Evolutionary conservation across 163 green algal genomes (phyloP), one percentile per base, ranked within the genome.

Genomic region (Picocystis sp.): DNA sequence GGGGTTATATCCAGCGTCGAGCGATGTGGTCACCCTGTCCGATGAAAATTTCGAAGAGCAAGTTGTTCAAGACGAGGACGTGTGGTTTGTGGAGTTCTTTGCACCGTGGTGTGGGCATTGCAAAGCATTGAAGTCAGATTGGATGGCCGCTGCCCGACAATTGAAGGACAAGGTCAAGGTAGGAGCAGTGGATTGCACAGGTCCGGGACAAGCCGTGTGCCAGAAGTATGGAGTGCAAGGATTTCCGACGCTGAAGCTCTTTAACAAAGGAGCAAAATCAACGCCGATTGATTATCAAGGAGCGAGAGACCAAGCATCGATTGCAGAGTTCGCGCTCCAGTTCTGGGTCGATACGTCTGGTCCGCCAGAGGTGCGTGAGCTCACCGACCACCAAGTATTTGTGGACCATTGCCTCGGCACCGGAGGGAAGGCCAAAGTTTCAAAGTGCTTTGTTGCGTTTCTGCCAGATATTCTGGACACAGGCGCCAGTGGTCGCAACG

Each of bases 381-480:
- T 93, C 22, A 60, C 70, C 8, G 73, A 79, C 34, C 55, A 83
- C 46, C 55, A 76, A 10, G 65, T 77, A 9, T 74, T 83, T 50
- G 67, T 78, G 24, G 50, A 77, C 55, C 48, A 78, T 50, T 84
- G 80, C 55, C 29, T 61, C 5, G 55, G 65, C 9, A 22, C 47
- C 10, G 34, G 6, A 23, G 13, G n/a, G 34, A 23, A 67, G 17
- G 29, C 55, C 12, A 15, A 50, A 3, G 64, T 72, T 60, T 69
- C 81, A 67, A 66, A 93, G 53, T 94, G 84, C 63, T 64, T 94
- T 19, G 17, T 94, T 8, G 78, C 72, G 45, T 93, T 94, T 66
- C 63, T 94, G 53, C 84, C 84, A 8, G 62, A 94, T 71, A 89
- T 94, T 59, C 63, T 94, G n/a, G 84, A 94, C 76, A 71, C 62